phyloP scores from a whole-genome alignment of 2,329 filamentous ascomycete species.

The Cucurbitaria berberidis region DNA sequence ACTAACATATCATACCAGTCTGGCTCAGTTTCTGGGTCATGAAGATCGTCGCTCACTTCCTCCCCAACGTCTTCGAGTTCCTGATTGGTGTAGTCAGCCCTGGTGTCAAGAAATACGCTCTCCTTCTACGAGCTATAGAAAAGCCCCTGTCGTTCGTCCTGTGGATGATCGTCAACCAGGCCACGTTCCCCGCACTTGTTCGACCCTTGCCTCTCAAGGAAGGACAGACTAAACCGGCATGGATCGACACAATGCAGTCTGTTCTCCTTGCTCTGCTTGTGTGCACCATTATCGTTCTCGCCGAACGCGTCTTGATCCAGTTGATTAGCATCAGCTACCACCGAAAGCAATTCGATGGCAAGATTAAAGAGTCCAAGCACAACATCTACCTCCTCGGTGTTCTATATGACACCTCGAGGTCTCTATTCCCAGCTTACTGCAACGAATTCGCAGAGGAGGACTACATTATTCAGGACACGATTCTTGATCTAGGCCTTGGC shows the following conservation, averaged over 20 bases:
- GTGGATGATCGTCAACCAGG: slow-evolving; percentile 65
- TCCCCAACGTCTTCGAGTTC: slow-evolving; percentile 66
- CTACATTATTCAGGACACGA: slow-evolving; percentile 80
- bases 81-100: slow-evolving; percentile 68
- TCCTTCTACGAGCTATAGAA: slow-evolving; percentile 64
- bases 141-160: slow-evolving; percentile 66
- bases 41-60: slow-evolving; percentile 64
- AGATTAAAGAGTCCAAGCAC: slow-evolving; percentile 88
- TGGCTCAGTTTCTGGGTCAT: slow-evolving; percentile 69
- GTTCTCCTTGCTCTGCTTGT: slow-evolving; percentile 72
- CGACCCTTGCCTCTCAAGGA: slow-evolving; percentile 17
- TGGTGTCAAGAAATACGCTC: slow-evolving; percentile 68
- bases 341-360: slow-evolving; percentile 78
- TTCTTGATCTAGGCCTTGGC: slow-evolving; percentile 65
- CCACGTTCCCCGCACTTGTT: slow-evolving; percentile 61
- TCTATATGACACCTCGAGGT: slow-evolving; percentile 87
- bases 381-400: slow-evolving; percentile 81
- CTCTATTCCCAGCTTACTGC: slow-evolving; percentile 91
- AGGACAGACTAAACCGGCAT: slow-evolving; percentile 36
- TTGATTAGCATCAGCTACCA: slow-evolving; percentile 86
- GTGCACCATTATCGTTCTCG: slow-evolving; percentile 72
- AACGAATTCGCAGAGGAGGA: slow-evolving; percentile 90
- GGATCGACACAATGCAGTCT: slow-evolving; percentile 65
- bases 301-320: slow-evolving; percentile 80
- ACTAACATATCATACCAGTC: slow-evolving; percentile 42